Conservation (phyloP, 192 early-diverging fungal species). For the Dissophora ornata region DNA sequence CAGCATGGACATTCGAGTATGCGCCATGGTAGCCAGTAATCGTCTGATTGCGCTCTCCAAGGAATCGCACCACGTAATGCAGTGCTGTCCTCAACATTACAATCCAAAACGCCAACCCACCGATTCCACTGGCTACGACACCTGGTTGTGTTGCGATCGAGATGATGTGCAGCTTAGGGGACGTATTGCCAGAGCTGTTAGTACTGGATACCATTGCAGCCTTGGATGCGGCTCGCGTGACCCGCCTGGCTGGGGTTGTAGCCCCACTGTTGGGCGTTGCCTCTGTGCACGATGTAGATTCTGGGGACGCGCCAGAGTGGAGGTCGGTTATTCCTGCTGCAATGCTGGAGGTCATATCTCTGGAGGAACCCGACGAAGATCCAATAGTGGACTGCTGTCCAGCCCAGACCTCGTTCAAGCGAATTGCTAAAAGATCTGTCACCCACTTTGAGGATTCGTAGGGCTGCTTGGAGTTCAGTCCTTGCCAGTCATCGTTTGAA, state of each 20-base stretch:
- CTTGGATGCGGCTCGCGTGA: slow-evolving; percentile 30
- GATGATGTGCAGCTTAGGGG: slow-evolving; percentile 37
- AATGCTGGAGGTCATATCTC: neutral
- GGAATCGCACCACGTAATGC: slow-evolving; percentile 44
- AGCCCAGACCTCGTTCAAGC: slow-evolving; percentile 49
- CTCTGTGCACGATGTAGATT: slow-evolving; percentile 11
- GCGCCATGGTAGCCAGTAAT: slow-evolving; percentile 62
- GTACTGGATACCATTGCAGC: neutral
- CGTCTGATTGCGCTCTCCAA: slow-evolving; percentile 60
- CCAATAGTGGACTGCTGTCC: neutral
- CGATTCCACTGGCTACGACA: slow-evolving; percentile 64
- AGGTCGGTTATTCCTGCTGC: neutral
- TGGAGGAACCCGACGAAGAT: neutral
- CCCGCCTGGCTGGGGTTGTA: slow-evolving; percentile 11
- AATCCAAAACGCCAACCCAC: slow-evolving; percentile 56
- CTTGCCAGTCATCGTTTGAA: slow-evolving; percentile 63
- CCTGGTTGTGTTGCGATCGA: slow-evolving; percentile 66
- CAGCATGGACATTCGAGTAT: slow-evolving; percentile 58
- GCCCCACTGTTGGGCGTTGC: no score
- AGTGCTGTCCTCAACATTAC: slow-evolving; percentile 25
- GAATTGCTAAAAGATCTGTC: slow-evolving; percentile 57
- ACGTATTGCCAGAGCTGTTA: neutral
- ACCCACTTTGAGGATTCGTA: slow-evolving; percentile 71
- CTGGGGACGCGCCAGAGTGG: neutral
- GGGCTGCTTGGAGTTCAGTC: slow-evolving; percentile 48